phyloP scores from a whole-genome alignment of 352 stramenopile genomes.

The Pythium aphanidermatum region DNA sequence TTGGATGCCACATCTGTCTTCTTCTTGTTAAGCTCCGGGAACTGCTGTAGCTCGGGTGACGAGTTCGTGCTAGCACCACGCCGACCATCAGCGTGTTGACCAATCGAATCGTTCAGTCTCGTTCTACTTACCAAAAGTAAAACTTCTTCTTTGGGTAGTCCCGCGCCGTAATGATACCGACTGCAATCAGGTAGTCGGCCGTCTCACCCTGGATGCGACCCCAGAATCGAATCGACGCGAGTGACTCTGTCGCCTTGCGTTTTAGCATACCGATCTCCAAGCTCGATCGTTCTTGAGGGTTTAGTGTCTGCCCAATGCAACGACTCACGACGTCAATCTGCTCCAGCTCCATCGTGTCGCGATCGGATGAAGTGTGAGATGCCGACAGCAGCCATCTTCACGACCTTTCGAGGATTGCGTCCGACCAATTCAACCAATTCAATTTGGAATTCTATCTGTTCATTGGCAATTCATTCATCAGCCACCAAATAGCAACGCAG shows the following conservation, averaged over 20 bases:
- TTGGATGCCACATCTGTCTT: constrained; percentile 40
- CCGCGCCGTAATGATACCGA: constrained; percentile 46
- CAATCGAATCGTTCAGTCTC: neutral
- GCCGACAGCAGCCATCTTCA: too few species aligned
- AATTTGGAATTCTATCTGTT: constrained; percentile 11
- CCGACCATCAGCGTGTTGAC: neutral
- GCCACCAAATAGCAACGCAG: too few species aligned
- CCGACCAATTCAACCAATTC: too few species aligned
- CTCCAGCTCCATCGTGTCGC: constrained; percentile 57
- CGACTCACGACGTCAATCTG: constrained; percentile 67
- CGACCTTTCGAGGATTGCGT: too few species aligned
- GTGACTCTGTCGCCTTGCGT: constrained; percentile 50
- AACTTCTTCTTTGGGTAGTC: constrained; percentile 82
- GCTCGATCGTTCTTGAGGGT: constrained; percentile 68
- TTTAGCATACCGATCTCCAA: constrained; percentile 71
- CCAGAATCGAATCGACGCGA: constrained; percentile 70
- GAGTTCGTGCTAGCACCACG: constrained; percentile 52
- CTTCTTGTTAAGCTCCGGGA: constrained; percentile 56
- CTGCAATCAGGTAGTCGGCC: constrained; percentile 64
- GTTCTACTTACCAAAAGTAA: constrained; percentile 61
- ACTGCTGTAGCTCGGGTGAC: constrained; percentile 73
- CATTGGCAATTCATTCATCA: neutral
- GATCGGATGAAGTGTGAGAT: neutral
- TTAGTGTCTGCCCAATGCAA: constrained; percentile 62
- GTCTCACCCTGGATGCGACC: constrained; percentile 50